These are phyloP conservation scores for Boletellus ananas DNA, from an alignment of 768 basidiomycete species.

Conservation along the genomic window DNA sequence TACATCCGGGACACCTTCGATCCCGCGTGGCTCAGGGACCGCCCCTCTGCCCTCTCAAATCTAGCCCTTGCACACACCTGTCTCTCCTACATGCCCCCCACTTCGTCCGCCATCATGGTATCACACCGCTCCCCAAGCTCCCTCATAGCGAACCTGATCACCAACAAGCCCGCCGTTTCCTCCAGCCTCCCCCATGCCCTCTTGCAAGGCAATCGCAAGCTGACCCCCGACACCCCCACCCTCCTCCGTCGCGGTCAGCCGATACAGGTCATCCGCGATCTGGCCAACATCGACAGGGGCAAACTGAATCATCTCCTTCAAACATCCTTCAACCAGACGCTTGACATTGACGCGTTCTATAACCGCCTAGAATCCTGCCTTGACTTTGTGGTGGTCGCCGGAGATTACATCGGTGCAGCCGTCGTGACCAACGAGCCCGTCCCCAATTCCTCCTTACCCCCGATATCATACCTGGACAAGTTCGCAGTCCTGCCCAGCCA, in stretches of 20 bases:
- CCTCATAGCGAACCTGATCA: constrained; percentile 95
- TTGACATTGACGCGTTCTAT: constrained; percentile 77
- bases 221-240: constrained; percentile 90
- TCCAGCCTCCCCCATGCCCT: constrained; percentile 94
- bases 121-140: constrained; percentile 95
- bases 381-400: constrained; percentile 91
- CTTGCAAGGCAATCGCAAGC: constrained; percentile 78
- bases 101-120: constrained; percentile 94
- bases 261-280: constrained; percentile 73
- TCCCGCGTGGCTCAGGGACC: constrained; percentile 64
- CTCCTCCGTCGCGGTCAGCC: constrained; percentile 86
- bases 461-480: constrained; percentile 94
- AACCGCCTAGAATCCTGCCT: constrained; percentile 67
- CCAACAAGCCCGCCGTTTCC: constrained; percentile 94
- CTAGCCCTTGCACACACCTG: constrained; percentile 82
- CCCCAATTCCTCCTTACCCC: constrained; percentile 31
- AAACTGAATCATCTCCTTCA: constrained; percentile 85
- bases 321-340: constrained; percentile 72
- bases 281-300: constrained; percentile 63
- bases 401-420: constrained; percentile 93
- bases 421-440: constrained; percentile 73
- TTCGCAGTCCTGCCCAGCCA: constrained; percentile 93
- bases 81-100: constrained; percentile 86
- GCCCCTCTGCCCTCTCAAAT: constrained; percentile 86
- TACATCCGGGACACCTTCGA: constrained; percentile 87